Base-by-base conservation (phyloP, 225 moss, liverwort and hornwort species). In the Sphagnum tenellum region DNA sequence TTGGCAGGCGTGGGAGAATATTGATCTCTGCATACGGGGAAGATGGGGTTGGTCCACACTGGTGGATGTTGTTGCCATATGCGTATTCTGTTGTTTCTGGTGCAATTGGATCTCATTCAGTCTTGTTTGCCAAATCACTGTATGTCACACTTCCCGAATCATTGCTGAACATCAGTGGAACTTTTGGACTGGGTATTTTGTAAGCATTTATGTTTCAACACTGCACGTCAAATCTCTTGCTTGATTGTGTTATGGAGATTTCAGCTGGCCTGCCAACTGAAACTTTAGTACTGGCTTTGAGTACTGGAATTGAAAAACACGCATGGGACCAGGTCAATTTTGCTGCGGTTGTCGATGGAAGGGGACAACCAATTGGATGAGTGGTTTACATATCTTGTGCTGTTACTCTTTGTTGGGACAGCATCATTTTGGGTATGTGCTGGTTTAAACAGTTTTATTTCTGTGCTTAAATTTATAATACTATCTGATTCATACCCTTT, bases 81-180 rank as follows among this genome's bases (percentile, higher is more conserved):
- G 64, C 90, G 59, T 98, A 89, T 86, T 87, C 98, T 64, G 78
- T 98, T 70, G 93, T 98, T 64, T 98, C 98, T 65, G 98, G 93
- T 79, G 98, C 93, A 59, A 82, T 98, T 67, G 98, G 98, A 48
- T 89, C 98, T 62, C 98, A 99, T 75, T 99, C 98, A 47, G 98
- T 99, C 64, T 70, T 99, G 49, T 99, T 99, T 86, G 98, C 98
- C 3, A 99, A 99, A 71, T 99, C 98, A n/a, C 64, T 99, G 98
- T 99, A 91, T 76, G 93, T 55, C 58, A 29, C 29, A 29, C 29
- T 29, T 29, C 0, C 29, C 29, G 1, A 29, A 29, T 29, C 29
- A 29, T 29, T 29, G 29, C 29, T 29, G 29, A 29, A 29, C 0
- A 29, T 29, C 29, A 29, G 29, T 29, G 29, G 29, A 29, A 29